Evolutionary conservation across 257 asterid genomes (phyloP), one percentile per base, ranked within the genome.

Genomic region (Forsythia viridissima): DNA sequence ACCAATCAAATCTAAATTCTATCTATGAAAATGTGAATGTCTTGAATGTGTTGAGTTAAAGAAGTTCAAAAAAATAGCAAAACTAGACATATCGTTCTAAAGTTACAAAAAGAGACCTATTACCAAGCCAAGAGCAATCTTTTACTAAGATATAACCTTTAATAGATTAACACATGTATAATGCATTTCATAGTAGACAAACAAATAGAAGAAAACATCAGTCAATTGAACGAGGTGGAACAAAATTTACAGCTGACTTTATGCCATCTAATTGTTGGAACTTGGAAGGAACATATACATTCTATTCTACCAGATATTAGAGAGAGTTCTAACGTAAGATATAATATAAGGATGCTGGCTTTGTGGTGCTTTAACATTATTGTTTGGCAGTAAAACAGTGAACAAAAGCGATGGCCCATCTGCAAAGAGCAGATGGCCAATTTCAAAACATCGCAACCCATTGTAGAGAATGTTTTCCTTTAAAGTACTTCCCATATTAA

Each of bases 1-100:
- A 71, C 75, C 74, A 70, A 70, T 12, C 75, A 71, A 71, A 71
- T 12, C 34, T 41, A 24, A 24, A 41, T 41, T 48, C 57, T 41
- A 30, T n/a, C n/a, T 71, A 71, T 0, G 7, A 55, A 55, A 16
- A 55, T 8, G 6, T 15, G 65, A 55, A 15, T 48, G 10, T 48
- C 61, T 52, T 52, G 61, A 52, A 52, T 52, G 20, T 52, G 21
- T 52, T 52, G 21, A 52, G 61, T 52, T 52, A 2, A 43, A 43
- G 10, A 4, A 43, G 51, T 16, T 52, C 20, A 13, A 52, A 43
- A 43, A 43, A 52, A 52, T 13, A 16, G 61, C 7, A 18, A 51
- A 51, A 51, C 18, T 3, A 13, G 20, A 52, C n/a, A 16, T 52
- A 3, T 16, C 24, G 61, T 16, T 52, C 21, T 52, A 2, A 52